Percentiles rank a stretch among this genome's conserved stretches.
phyloP scores from a whole-genome alignment of 768 basidiomycete genomes.

The Rubroboletus pulcherrimus region DNA sequence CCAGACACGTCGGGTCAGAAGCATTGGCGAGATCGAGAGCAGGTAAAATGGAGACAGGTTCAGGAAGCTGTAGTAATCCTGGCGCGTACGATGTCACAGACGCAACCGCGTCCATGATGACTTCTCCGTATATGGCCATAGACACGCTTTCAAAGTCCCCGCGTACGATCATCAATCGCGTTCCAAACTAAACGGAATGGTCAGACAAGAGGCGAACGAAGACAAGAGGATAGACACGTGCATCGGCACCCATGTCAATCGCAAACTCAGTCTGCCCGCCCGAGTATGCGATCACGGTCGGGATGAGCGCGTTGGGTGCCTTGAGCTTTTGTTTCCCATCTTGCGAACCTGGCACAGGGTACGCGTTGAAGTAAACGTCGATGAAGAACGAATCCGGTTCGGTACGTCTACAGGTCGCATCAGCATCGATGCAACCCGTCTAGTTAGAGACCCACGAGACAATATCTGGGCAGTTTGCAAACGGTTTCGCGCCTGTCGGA shows the following conservation, averaged over 20 bases:
- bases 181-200: slow-evolving; percentile 49
- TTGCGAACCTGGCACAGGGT: slow-evolving; percentile 42
- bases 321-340: slow-evolving; percentile 56
- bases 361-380: slow-evolving; percentile 73
- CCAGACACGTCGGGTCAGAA: slow-evolving; percentile 57
- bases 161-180: slow-evolving; percentile 76
- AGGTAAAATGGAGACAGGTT: slow-evolving; percentile 40
- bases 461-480: slow-evolving; percentile 54
- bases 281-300: slow-evolving; percentile 66
- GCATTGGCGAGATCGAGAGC: slow-evolving; percentile 59
- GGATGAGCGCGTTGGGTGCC: slow-evolving; percentile 67
- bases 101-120: slow-evolving; percentile 43
- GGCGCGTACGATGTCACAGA: slow-evolving; percentile 41
- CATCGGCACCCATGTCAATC: slow-evolving; percentile 70
- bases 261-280: slow-evolving; percentile 64
- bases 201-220: background rate
- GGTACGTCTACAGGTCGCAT: slow-evolving; percentile 46
- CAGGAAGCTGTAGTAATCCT: slow-evolving; percentile 33
- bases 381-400: slow-evolving; percentile 72
- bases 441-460: slow-evolving; percentile 48
- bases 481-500: slow-evolving; percentile 62
- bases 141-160: slow-evolving; percentile 61
- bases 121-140: slow-evolving; percentile 46
- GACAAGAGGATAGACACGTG: slow-evolving; percentile 27
- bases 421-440: background rate